Evolutionary conservation across 2,329 filamentous ascomycete species (phyloP), one percentile per base, ranked within the genome.

Genomic region (Penicillium fuscoglaucum): DNA sequence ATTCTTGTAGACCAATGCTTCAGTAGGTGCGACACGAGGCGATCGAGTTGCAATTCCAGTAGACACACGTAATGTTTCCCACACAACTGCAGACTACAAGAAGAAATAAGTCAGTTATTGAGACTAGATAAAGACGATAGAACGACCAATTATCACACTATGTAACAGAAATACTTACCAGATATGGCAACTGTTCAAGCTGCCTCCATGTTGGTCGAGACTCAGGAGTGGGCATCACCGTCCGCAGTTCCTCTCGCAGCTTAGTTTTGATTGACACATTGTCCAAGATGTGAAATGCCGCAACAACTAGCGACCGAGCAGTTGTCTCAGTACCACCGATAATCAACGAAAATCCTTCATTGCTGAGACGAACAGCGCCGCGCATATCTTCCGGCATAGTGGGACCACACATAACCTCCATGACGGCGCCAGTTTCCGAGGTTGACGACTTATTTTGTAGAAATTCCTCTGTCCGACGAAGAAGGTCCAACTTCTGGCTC

Each of bases 291-390:
- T 74, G 56, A 40, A 66, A 77, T 17, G 61, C 58, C 3, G 63
- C 66, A 13, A 72, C 35, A 1, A 68, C 62, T 40, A 78, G 58
- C 2, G 70, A 58, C 7, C 64, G 58, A 3, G 68, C 69, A 2
- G 72, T 74, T 2, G 73, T 80, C 59, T 80, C 77, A 0, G 74
- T 75, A 0, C 77, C 78, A 1, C 74, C 78, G 1, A 68, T 61
- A 0, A 79, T 50, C 21, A 80, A 59, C 5, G 69, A 63, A 24
- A 73, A 72, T 0, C 72, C 77, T 46, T 81, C 79, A 4, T 78
- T 69, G 10, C 68, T 68, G 1, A 79, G 63, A 1, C 75, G 67
- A 13, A 70, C 64, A 4, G 64, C 55, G 4, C 35, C 52, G 3
- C 60, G 58, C 59, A 67, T 52, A 17, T 66, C 55, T 29, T 53